These are phyloP conservation scores for Fusarium continuum DNA, from an alignment of 2,329 filamentous ascomycete genomes.

Conservation along the genomic window DNA sequence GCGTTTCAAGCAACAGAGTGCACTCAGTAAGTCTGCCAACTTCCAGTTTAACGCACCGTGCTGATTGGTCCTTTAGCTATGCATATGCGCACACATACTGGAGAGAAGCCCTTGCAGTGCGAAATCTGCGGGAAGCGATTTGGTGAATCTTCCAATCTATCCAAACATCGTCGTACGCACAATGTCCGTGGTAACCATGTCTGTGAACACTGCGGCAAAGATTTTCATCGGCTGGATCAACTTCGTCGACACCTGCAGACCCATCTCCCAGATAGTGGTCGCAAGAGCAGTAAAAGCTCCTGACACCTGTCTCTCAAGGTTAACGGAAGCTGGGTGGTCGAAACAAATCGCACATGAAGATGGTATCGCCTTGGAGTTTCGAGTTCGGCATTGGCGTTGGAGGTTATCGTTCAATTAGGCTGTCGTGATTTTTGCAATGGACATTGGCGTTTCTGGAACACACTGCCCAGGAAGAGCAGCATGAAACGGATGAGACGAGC, in stretches of 20 bases:
- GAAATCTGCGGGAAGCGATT: conserved; percentile 67
- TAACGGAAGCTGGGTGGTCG: background rate
- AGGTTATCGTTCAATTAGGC: conserved; percentile 7
- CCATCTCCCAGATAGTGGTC: conserved; percentile 42
- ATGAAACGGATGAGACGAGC: conserved; percentile 10
- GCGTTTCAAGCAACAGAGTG: conserved; percentile 73
- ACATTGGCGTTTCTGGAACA: conserved; percentile 19
- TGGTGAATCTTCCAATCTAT: conserved; percentile 72
- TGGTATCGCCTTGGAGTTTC: conserved; percentile 9
- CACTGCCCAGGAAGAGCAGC: conserved; percentile 9
- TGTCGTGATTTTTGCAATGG: conserved; percentile 3
- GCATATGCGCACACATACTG: conserved; percentile 72
- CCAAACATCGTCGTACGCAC: conserved; percentile 72
- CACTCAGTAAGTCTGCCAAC: conserved; percentile 62
- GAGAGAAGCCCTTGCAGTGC: conserved; percentile 69
- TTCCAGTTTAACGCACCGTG: background rate
- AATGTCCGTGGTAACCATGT: conserved; percentile 60
- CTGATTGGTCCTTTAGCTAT: conserved; percentile 59
- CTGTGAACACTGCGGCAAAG: conserved; percentile 64
- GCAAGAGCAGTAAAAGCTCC: conserved; percentile 30
- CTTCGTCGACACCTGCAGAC: conserved; percentile 62
- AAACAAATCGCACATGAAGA: background rate
- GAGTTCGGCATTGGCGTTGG: conserved; percentile 21
- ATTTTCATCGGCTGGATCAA: conserved; percentile 69
- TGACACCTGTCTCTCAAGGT: background rate